Base-by-base conservation (phyloP, 2,329 filamentous ascomycete genomes). In the Pseudocercospora fuligena region DNA sequence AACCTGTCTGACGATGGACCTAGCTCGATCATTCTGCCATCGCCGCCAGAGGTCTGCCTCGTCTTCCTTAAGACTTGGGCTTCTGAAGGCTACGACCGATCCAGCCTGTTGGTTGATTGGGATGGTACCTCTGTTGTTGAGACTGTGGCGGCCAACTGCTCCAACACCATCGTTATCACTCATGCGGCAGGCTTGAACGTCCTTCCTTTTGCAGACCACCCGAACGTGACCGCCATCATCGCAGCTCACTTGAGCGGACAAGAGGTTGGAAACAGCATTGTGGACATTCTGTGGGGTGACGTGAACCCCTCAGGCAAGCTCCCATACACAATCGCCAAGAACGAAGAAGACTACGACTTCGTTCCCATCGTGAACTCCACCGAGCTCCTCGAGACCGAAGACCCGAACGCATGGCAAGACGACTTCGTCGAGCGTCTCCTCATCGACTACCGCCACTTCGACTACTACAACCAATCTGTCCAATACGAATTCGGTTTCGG, bases 51-150 rank as follows among this genome's bases (percentile, higher is more conserved):
- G 14, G 84, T 87, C 9, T 82, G 71, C 76, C 79, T 89, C 19
- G 86, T 89, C 46, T 86, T 89, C 77, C 79, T 88, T 65, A 89
- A 88, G 84, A 85, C 74, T 9, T 84, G 78, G 76, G 82, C 82
- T 0, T 75, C 77, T 2, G 83, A 85, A 73, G 81, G 78, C 54
- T 75, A 69, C 27, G 83, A 85, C 69, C 78, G 83, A 14, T 68
- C 68, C 2, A 74, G 75, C n/a, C 75, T 84, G 1, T 71, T 77
- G 23, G 73, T 79, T 11, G 82, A 83, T 73, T 82, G 79, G 76
- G 76, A 84, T 64, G 77, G 76, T n/a, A 77, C 77, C 5, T 77
- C n/a, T 77, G 74, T 43, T 16, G 40, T 43, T 16, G 40, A 43
- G 40, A 43, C 40, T 8, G 40, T 43, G 40, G 40, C 40, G 5